Conservation (phyloP, 192 early-diverging fungal species). For the Phlyctochytrium planicorne region DNA sequence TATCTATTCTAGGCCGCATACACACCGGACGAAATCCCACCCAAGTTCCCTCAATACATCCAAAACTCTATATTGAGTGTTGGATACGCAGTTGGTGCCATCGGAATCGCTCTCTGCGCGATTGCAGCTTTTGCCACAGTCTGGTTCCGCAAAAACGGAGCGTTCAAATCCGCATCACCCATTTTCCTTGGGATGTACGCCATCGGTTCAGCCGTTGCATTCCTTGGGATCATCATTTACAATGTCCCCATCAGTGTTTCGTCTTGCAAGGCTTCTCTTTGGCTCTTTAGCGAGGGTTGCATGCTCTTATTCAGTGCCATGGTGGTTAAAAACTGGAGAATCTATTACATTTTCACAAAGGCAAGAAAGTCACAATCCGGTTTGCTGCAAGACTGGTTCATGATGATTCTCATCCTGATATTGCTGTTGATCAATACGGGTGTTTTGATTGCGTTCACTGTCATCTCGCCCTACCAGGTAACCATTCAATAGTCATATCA, state of each 20-base stretch:
- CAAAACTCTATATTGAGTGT: background rate
- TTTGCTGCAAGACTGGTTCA: background rate
- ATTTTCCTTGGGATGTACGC: slow-evolving; percentile 12
- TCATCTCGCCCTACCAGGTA: slow-evolving; percentile 10
- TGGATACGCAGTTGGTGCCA: slow-evolving; percentile 1
- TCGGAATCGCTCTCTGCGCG: slow-evolving; percentile 8
- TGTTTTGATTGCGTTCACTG: slow-evolving; percentile 8
- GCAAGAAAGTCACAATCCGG: background rate
- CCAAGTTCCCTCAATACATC: slow-evolving; percentile 10
- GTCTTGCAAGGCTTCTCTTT: slow-evolving; percentile 15
- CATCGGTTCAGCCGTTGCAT: slow-evolving; percentile 2
- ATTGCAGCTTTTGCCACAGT: background rate
- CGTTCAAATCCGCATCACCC: slow-evolving; percentile 15
- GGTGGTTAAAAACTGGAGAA: slow-evolving; percentile 14
- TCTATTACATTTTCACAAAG: background rate
- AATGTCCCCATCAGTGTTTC: background rate
- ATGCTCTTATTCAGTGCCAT: slow-evolving; percentile 13
- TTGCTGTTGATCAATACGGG: slow-evolving; percentile 4
- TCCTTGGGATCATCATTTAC: slow-evolving; percentile 12
- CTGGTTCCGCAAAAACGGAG: background rate
- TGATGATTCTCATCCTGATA: background rate
- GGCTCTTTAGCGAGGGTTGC: slow-evolving; percentile 13
- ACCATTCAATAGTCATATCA: background rate
- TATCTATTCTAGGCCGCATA: background rate
- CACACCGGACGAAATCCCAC: background rate